Evolutionary conservation across 371 early-diverging fungal genomes (phyloP).

Genomic region (Syncephalis plumigaleata): DNA sequence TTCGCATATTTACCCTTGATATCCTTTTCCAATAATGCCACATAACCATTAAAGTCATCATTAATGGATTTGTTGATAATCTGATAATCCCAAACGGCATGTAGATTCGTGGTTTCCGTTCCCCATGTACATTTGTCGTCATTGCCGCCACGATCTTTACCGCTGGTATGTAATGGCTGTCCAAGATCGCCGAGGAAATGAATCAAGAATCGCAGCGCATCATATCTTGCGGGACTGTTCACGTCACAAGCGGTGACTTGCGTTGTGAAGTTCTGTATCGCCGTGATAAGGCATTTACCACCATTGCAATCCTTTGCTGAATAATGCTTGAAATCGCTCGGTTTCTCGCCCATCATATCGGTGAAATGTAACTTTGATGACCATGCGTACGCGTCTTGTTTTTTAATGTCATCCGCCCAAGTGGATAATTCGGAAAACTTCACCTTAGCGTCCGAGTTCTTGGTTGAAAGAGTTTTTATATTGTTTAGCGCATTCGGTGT

Average conservation of each 20-base stretch:
- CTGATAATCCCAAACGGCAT: not conserved
- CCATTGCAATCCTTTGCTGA: not conserved
- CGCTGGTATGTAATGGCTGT: conserved; percentile 22
- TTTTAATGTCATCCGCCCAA: no score
- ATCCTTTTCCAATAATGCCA: no score
- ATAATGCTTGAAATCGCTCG: not conserved
- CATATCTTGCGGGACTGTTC: not conserved
- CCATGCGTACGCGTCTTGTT: no score
- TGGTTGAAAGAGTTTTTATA: no score
- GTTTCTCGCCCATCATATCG: not conserved
- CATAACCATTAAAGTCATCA: no score
- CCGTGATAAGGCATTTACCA: conserved; percentile 1
- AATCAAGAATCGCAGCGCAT: conserved; percentile 19
- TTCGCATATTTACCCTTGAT: no score
- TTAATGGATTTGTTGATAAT: no score
- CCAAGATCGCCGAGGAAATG: conserved; percentile 26
- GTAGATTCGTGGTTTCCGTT: conserved; percentile 13
- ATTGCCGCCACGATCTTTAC: conserved; percentile 16
- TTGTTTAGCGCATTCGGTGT: no score
- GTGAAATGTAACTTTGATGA: no score
- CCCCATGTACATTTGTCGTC: conserved; percentile 12
- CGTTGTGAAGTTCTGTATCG: conserved; percentile 5
- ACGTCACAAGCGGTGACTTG: not conserved
- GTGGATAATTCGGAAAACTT: no score
- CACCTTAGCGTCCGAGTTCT: no score